A percentile compares a stretch with the other conserved stretches of the same genome.
These are phyloP conservation scores for Apiotrichum mycotoxinovorans DNA, from an alignment of 1,284 basidiomycete species.

Conservation along the genomic window DNA sequence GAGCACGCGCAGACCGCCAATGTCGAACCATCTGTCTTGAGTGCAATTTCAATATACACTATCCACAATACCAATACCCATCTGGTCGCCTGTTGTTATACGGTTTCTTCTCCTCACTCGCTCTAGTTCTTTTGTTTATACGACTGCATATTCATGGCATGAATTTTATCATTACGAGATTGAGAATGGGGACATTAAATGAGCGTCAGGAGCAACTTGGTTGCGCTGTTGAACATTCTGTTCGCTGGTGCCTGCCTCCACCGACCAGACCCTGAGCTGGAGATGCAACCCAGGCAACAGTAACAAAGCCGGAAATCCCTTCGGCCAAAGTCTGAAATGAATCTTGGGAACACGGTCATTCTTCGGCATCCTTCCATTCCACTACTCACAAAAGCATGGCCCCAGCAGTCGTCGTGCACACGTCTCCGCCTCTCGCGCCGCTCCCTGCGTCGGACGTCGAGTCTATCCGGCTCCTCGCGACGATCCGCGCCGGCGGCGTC, in stretches of 20 bases:
- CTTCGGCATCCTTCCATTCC: neutral
- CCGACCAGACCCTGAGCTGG: too few relatives aligned
- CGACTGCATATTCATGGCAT: conserved; percentile 1
- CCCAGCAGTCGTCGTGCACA: conserved; percentile 26
- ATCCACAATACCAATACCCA: neutral
- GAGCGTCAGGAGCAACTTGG: too few relatives aligned
- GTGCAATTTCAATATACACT: neutral
- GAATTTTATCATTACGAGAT: neutral
- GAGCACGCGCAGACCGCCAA: neutral
- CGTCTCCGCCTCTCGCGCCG: conserved; percentile 31
- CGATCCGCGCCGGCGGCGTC: conserved; percentile 26
- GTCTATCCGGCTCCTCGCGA: conserved; percentile 29
- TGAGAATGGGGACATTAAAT: neutral
- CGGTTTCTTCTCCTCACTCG: neutral
- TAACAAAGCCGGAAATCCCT: too few relatives aligned
- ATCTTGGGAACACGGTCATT: neutral
- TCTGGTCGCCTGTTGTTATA: neutral
- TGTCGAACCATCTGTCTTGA: neutral
- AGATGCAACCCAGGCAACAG: too few relatives aligned
- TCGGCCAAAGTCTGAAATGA: neutral
- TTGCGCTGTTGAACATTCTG: too few relatives aligned
- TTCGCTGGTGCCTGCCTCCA: too few relatives aligned
- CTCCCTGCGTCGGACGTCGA: conserved; percentile 37
- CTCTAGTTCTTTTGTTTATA: neutral
- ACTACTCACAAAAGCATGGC: neutral